Base-by-base conservation (phyloP, 106 monocot species). In the Narthecium ossifragum region DNA sequence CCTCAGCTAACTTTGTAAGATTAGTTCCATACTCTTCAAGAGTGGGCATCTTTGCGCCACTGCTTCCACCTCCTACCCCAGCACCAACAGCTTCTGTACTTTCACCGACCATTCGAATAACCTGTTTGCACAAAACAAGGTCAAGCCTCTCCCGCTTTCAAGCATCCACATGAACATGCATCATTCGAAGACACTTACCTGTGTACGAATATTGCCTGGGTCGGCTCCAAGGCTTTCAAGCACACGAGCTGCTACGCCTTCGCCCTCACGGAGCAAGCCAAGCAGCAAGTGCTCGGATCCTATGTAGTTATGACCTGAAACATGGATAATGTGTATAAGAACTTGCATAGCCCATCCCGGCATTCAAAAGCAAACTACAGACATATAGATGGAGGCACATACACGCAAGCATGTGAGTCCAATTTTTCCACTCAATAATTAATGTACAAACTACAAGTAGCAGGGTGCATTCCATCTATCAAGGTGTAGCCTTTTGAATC, bases 21-120 rank as follows among this genome's bases (percentile, higher is more conserved):
- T 78, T 78, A 31, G 78, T 78, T 14, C 78, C 78, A 58, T 78
- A 78, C 34, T 78, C 78, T 57, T 78, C 78, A 5, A 78, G 72
- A 15, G 78, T 78, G 3, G 78, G 73, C 73, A 73, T 68, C 63
- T 78, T 78, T 33, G 67, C 59, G 2, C 73, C 78, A 63, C 68
- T 68, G 31, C 67, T 72, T 61, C 72, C 78, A 8, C 78, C 78
- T 2, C 78, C 78, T 31, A 78, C 72, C 18, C 73, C 78, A 22
- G 78, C 78, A 57, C 73, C 78, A 26, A 78, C 78, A 43, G 78
- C 68, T 55, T 78, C 72, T 43, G 78, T 68, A 63, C 72, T 78
- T 57, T 78, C 78, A 47, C 78, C 78, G 8, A 73, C 67, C 78
- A 78, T 78, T 37, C 78, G 51, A 62, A 78, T 78, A 12, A 78